Percentiles rank a stretch among this genome's conserved stretches.
phyloP scores from a whole-genome alignment of 139 green algal genomes.

The Chlorella sp. region DNA sequence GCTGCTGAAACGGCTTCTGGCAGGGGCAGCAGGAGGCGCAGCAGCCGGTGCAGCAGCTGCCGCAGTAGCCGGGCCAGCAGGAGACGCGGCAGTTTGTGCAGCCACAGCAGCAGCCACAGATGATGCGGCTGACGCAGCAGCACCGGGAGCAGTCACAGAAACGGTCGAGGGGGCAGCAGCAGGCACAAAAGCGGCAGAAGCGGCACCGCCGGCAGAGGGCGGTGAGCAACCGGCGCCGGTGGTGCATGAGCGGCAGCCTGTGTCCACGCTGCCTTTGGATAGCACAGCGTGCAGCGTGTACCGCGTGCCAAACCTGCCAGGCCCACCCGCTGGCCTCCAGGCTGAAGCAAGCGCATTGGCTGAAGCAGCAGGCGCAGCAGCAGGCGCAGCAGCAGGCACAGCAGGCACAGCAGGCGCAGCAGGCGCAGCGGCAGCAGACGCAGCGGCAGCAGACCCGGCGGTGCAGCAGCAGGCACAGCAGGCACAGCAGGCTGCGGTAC shows the following conservation, averaged over 20 bases:
- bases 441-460: neutral
- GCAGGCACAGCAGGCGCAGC: neutral
- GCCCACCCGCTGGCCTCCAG: neutral
- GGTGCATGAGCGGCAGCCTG: neutral
- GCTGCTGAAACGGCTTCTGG: constrained; percentile 10
- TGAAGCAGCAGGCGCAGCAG: neutral
- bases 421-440: neutral
- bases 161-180: constrained; percentile 8
- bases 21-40: neutral
- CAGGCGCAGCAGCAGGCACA: neutral
- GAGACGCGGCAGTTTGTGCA: neutral
- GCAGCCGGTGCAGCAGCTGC: neutral
- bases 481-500: neutral
- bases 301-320: neutral
- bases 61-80: neutral
- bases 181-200: neutral
- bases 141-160: neutral
- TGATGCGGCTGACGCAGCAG: too few relatives aligned
- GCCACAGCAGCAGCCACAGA: neutral
- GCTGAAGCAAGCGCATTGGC: neutral
- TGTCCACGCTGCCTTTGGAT: constrained; percentile 15
- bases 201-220: neutral
- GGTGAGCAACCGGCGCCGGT: neutral
- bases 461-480: neutral
- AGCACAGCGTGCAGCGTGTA: neutral